Evolutionary conservation across 163 green algal species (phyloP), one percentile per base, ranked within the genome.

Genomic region (Volvox carteri): DNA sequence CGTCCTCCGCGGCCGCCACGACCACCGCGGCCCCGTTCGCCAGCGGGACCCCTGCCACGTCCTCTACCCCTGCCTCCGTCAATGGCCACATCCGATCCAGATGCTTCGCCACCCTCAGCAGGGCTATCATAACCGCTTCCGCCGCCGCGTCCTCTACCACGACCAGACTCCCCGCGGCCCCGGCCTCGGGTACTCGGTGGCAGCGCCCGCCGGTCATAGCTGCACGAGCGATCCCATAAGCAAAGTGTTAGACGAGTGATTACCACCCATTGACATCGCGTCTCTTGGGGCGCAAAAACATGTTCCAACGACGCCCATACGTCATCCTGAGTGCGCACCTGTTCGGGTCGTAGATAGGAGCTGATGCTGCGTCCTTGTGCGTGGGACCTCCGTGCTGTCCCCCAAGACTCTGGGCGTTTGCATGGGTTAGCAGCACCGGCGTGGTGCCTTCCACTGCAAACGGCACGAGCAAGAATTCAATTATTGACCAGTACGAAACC

Each of bases 41-140:
- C 42, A 2, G 6, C 41, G 1, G 41, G 73, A 7, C 79, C 62
- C 0, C 80, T 58, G 12, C 73, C 80, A 52, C 87, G 56, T 0
- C 87, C 79, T n/a, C 84, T 48, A 0, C 84, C 84, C 39, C 84
- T 44, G 16, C 84, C 72, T n/a, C 54, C 70, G 52, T 89, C 84
- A 2, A 46, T 8, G 30, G 35, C 48, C 6, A 35, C 35, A 19
- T 88, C 83, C 16, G 33, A 18, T 25, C 80, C 80, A 23, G 19
- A 23, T 14, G 25, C 83, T 14, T 80, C 68, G 0, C 23, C 23
- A 8, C 54, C 84, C 54, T 89, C 84, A 1, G 81, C 81, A 0
- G 84, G 84, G 39, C 84, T 89, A 41, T 89, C 84, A 35, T 84
- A 89, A 25, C 84, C 84, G 21, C 84, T 89, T 30, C 54, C 72